Evolutionary conservation across 2,329 filamentous ascomycete genomes (phyloP).

Genomic region (Aspergillus udagawae): DNA sequence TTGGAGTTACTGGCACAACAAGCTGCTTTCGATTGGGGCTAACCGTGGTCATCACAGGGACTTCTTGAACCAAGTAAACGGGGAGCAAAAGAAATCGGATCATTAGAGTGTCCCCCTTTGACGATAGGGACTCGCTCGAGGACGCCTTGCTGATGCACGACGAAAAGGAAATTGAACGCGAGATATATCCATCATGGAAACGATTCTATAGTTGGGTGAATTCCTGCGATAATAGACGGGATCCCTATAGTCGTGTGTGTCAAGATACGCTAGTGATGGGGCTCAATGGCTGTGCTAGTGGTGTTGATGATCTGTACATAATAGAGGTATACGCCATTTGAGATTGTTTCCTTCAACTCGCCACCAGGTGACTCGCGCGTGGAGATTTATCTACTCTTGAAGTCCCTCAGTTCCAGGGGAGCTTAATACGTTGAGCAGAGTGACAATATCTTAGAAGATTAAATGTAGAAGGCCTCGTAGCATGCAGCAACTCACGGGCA

Average conservation of each 20-base stretch:
- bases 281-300: background rate
- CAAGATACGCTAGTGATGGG: background rate
- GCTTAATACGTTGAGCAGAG: background rate
- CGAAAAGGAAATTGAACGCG: background rate
- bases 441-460: background rate
- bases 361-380: background rate
- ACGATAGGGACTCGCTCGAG: slow-evolving; percentile 8
- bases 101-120: slow-evolving; percentile 25
- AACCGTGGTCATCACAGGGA: slow-evolving; percentile 33
- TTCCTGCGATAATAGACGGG: background rate
- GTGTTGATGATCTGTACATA: slow-evolving; percentile 23
- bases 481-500: background rate
- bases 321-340: slow-evolving; percentile 25
- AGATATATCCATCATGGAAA: background rate
- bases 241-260: background rate
- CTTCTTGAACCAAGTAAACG: slow-evolving; percentile 49
- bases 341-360: slow-evolving; percentile 13
- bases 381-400: background rate
- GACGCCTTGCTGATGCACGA: slow-evolving; percentile 3
- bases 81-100: slow-evolving; percentile 44
- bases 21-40: background rate
- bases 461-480: background rate
- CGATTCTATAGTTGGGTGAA: background rate
- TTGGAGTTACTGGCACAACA: background rate
- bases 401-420: background rate